Percentiles rank a stretch among this genome's conserved stretches.
These are phyloP conservation scores for Botrytis elliptica DNA, from an alignment of 2,329 filamentous ascomycete species.

Conservation along the genomic window DNA sequence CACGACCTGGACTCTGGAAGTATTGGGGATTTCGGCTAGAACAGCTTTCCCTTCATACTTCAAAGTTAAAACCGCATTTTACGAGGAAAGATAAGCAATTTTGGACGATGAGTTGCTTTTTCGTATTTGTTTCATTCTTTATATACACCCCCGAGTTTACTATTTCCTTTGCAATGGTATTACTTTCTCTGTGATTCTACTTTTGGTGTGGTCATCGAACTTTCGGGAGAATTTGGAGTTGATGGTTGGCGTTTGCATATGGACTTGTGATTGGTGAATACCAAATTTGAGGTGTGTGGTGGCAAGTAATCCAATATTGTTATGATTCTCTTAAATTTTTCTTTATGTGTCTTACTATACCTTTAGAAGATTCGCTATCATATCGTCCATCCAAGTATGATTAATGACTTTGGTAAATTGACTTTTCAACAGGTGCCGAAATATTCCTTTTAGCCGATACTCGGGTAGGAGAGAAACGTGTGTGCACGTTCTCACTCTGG, in stretches of 20 bases:
- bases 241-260: neutral
- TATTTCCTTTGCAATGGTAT: neutral
- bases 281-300: neutral
- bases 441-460: neutral
- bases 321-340: neutral
- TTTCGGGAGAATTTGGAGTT: neutral
- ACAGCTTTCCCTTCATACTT: neutral
- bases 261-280: neutral
- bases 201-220: neutral
- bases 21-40: neutral
- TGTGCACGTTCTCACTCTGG: too few relatives aligned
- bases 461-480: neutral
- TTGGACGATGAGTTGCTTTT: neutral
- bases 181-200: neutral
- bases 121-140: neutral
- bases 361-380: neutral
- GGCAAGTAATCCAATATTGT: neutral
- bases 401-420: neutral
- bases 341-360: neutral
- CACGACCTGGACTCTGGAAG: neutral
- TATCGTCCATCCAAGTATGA: neutral
- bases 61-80: neutral
- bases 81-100: slow-evolving; percentile 10
- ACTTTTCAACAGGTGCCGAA: neutral
- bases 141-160: neutral